Evolutionary conservation across 257 asterid genomes (phyloP).

Genomic region (Penstemon davidsonii): DNA sequence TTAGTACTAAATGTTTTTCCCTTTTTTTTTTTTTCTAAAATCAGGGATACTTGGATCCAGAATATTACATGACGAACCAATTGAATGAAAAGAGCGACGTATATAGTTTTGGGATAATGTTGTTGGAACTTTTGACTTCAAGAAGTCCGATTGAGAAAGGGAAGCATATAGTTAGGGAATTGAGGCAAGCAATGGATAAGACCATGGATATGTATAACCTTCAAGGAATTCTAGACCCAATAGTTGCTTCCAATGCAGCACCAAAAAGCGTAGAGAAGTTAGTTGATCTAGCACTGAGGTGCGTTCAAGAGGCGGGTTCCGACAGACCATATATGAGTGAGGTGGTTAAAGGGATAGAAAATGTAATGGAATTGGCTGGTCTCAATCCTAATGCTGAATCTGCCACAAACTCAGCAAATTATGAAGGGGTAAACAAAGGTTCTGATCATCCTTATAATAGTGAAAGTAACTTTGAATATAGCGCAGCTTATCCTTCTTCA

Average conservation of each 20-base stretch:
- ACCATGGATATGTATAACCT: conserved; percentile 67
- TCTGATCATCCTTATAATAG: conserved; percentile 60
- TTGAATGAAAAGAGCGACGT: conserved; percentile 92
- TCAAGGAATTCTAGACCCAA: conserved; percentile 63
- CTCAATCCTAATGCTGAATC: conserved; percentile 77
- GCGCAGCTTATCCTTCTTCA: conserved; percentile 47
- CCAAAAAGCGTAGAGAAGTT: conserved; percentile 68
- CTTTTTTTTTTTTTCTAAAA: conserved; percentile 12
- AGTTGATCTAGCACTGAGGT: conserved; percentile 64
- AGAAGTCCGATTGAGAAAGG: conserved; percentile 78
- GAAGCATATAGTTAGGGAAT: conserved; percentile 69
- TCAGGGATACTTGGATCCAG: conserved; percentile 97
- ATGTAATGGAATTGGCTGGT: conserved; percentile 69
- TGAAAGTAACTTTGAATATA: conserved; percentile 65
- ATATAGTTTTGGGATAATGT: conserved; percentile 75
- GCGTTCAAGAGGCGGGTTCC: conserved; percentile 59
- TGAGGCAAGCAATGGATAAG: conserved; percentile 58
- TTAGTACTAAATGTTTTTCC: not conserved
- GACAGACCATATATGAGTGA: conserved; percentile 74
- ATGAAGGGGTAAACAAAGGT: conserved; percentile 55
- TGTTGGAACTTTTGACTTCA: conserved; percentile 67
- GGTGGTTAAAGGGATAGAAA: conserved; percentile 82
- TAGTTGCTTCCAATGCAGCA: conserved; percentile 43
- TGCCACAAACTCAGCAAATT: conserved; percentile 69
- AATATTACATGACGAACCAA: conserved; percentile 86